Base-by-base conservation (phyloP, 2,329 filamentous ascomycete genomes). In the Fusarium verticillioides region DNA sequence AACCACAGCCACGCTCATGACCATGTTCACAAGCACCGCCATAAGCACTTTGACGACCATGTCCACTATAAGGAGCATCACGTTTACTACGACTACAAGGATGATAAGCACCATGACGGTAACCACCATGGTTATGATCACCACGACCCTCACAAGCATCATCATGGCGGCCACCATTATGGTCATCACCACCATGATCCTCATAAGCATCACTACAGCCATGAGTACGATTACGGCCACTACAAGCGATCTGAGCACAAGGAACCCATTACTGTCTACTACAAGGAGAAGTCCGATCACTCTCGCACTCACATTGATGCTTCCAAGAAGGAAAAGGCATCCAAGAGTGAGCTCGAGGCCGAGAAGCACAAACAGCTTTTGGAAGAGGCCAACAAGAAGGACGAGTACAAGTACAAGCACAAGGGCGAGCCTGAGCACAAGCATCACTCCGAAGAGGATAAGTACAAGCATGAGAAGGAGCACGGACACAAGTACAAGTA, bases 401-500 rank as follows among this genome's bases (percentile, higher is more conserved):
- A 66, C n/a, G 44, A 66, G 43, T 44, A 66, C 43, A 59, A 66
- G 37, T 34, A 65, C 15, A 36, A 65, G 18, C 34, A 64, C 13
- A 37, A 63, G 28, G 50, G 11, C 23, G 23, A 54, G 7, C 50
- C 34, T 54, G 34, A 40, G 34, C 50, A 54, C 50, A 37, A 54
- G 19, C 30, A 54, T 28, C 19, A 40, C 34, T 28, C 34, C 23
- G 2, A 53, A n/a, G 44, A 43, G n/a, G 39, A 63, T 21, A 21
- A 56, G 12, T 47, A 65, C 23, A 28, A 40, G 21, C 34, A 40
- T 12, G 44, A 50, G 18, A 34, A 65, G 19, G 42, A 64, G 44
- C 37, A 62, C 26, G 60, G 32, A 4, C 60, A 63, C 32, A 60
- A 60, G 42, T 43, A 60, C 18, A 53, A 53, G 10, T 37, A 15